phyloP scores from a whole-genome alignment of 139 green algal species.

The Chlamydomonas incerta region DNA sequence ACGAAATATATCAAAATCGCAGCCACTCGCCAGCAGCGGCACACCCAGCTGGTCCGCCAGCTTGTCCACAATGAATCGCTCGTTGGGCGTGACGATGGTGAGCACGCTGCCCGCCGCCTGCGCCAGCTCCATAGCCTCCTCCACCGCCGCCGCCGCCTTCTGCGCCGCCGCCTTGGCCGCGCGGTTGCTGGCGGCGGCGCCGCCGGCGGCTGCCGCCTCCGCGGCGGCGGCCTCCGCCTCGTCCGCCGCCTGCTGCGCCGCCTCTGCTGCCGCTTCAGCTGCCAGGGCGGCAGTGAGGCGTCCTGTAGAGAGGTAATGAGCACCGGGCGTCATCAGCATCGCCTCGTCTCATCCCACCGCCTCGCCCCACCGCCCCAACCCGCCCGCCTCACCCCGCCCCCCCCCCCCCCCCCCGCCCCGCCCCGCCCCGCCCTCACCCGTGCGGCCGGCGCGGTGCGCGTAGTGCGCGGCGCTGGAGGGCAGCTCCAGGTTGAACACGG shows the following conservation, averaged over 20 bases:
- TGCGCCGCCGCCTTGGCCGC: not conserved
- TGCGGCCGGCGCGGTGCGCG: slow-evolving; percentile 70
- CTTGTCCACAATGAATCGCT: slow-evolving; percentile 85
- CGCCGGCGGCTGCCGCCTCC: not conserved
- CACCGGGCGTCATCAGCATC: no score
- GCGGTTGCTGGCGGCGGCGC: not conserved
- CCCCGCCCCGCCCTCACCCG: not conserved
- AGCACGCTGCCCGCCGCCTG: slow-evolving; percentile 79
- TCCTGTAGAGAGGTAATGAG: not conserved
- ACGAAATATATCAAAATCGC: no score
- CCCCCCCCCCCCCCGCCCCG: no score
- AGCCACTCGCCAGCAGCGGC: slow-evolving; percentile 57
- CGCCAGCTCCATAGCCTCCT: slow-evolving; percentile 35
- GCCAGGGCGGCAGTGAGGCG: slow-evolving; percentile 22
- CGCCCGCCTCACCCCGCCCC: no score
- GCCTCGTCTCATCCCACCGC: no score
- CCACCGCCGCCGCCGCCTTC: not conserved
- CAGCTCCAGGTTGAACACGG: slow-evolving; percentile 94
- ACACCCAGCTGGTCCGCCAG: slow-evolving; percentile 72
- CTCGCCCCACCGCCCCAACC: no score
- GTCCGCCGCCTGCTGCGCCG: not conserved
- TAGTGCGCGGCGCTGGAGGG: slow-evolving; percentile 88
- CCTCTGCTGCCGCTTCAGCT: slow-evolving; percentile 4
- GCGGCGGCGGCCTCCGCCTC: no score
- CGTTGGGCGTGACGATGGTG: slow-evolving; percentile 68